Evolutionary conservation across 768 basidiomycete genomes (phyloP), one percentile per base, ranked within the genome.

Genomic region (Russula olivacea): DNA sequence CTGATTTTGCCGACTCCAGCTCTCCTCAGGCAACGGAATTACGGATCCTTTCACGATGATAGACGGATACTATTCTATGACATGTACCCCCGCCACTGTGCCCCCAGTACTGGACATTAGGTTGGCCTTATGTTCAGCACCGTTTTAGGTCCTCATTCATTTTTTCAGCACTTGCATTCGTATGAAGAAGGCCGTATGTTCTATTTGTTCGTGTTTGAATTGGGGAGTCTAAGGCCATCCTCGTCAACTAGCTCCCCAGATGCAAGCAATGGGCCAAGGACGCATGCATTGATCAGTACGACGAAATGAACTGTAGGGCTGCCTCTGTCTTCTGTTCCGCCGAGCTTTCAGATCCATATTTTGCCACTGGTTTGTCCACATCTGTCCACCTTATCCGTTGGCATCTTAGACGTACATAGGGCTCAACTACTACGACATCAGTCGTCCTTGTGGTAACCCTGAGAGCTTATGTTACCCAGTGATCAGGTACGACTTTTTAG

Each of bases 391-490:
- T 49, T 52, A 41, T 9, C 40, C 4, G 17, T 67, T 57, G 19
- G 53, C 25, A 21, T 66, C 4, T 72, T 70, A 65, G 2, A 19
- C 17, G 10, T 12, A 78, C 15, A 21, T 15, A 73, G 74, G 71
- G 25, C 63, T 63, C 28, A 85, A 85, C 69, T 82, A 81, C 1
- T 91, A 92, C 69, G 88, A 92, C 68, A 81, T 92, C 55, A 85
- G 80, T 69, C 79, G 80, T 68, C 72, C 76, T 36, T 89, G 87
- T 61, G 79, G 81, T 65, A 80, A 84, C 61, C 69, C 73, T 32
- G 79, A 78, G 3, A 77, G 76, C 0, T 77, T 86, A 12, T 89
- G 87, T 71, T 85, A 88, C 68, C 81, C 84, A 2, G 75, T 83
- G 19, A 84, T 77, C 9, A 73, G 69, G 79, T 80, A 62, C 55